Conservation (phyloP, 257 asterid species). For the Nicotiana paniculata region DNA sequence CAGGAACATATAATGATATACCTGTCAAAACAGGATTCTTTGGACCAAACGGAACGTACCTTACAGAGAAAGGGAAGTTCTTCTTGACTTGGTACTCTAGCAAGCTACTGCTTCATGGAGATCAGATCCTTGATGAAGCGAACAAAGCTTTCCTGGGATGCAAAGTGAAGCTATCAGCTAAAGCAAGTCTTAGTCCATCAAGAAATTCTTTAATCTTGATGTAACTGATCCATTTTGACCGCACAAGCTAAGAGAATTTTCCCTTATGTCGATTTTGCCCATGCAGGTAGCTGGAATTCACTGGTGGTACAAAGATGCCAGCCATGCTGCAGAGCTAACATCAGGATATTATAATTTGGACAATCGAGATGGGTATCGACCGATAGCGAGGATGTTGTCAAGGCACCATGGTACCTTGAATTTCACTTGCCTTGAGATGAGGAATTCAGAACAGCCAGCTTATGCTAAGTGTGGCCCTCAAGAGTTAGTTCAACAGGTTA, state of each 20-base stretch:
- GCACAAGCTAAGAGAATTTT: not conserved
- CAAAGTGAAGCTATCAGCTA: constrained; percentile 31
- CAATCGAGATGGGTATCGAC: constrained; percentile 27
- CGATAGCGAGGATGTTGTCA: constrained; percentile 26
- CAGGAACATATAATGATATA: constrained; percentile 33
- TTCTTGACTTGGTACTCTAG: constrained; percentile 40
- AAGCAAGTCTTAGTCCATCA: constrained; percentile 17
- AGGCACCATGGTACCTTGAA: constrained; percentile 27
- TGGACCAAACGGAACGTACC: constrained; percentile 23
- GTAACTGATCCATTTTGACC: not conserved
- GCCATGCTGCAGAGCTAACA: constrained; percentile 35
- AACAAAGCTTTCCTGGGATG: constrained; percentile 32
- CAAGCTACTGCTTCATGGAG: constrained; percentile 31
- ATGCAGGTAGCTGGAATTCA: constrained; percentile 31
- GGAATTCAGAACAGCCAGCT: constrained; percentile 26
- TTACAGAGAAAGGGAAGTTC: constrained; percentile 27
- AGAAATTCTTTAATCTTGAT: not conserved
- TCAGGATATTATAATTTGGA: constrained; percentile 31
- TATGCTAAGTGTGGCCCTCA: constrained; percentile 29
- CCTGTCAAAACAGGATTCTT: constrained; percentile 33
- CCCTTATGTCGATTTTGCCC: not conserved
- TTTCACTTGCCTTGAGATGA: constrained; percentile 42
- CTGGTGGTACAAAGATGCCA: constrained; percentile 27
- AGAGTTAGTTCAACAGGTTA: constrained; percentile 33
- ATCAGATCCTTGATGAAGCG: constrained; percentile 41